Evolutionary conservation across 2,329 filamentous ascomycete species (phyloP).

Genomic region (Xylariaceae sp.): DNA sequence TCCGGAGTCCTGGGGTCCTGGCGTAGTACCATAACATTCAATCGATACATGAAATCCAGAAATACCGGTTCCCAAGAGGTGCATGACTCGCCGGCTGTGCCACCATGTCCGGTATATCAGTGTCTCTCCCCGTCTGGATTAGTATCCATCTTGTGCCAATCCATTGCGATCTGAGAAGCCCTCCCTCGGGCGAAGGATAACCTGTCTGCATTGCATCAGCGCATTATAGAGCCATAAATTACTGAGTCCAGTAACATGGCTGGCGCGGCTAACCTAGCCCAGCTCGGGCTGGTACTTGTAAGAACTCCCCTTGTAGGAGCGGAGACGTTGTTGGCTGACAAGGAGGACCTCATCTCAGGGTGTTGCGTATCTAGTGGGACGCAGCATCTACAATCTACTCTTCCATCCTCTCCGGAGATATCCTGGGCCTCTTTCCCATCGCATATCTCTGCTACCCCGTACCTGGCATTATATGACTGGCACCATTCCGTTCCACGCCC

Average conservation of each 20-base stretch:
- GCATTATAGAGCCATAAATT: not conserved
- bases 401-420: conserved; percentile 29
- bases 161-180: not conserved
- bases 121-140: too few species aligned
- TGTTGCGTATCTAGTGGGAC: conserved; percentile 7
- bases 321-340: not conserved
- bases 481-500: conserved; percentile 19
- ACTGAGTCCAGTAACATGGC: not conserved
- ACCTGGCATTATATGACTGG: conserved; percentile 18
- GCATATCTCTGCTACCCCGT: conserved; percentile 22
- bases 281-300: not conserved
- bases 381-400: conserved; percentile 20
- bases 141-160: too few species aligned
- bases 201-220: not conserved
- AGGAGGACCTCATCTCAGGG: not conserved
- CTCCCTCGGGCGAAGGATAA: not conserved
- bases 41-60: too few species aligned
- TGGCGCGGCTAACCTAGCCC: not conserved
- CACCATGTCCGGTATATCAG: too few species aligned
- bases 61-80: too few species aligned
- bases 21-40: too few species aligned
- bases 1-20: too few species aligned
- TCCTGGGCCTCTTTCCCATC: conserved; percentile 30
- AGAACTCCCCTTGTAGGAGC: not conserved
- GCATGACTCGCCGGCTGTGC: too few species aligned